Evolutionary conservation across 768 basidiomycete species (phyloP), one percentile per base, ranked within the genome.

Genomic region (Termitomyces sp.): DNA sequence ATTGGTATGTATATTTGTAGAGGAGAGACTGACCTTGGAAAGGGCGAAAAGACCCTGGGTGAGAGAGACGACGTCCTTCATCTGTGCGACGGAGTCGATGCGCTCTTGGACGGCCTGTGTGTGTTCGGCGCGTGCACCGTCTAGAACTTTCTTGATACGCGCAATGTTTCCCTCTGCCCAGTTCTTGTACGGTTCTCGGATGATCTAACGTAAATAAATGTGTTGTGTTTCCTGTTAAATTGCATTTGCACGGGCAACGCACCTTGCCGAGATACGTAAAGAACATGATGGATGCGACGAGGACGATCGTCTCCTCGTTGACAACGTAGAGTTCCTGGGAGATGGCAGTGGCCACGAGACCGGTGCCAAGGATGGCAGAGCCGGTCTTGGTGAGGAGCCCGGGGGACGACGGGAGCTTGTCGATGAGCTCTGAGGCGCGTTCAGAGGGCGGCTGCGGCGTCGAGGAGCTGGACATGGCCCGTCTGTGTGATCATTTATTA

Each of bases 291-390:
- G 89, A 90, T 22, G 91, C 94, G 38, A 87, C 78, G 35, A 91
- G 84, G 45, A 98, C 79, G 60, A 98, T 87, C 22, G 90, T 85
- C 78, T 98, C 97, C 72, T 98, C 95, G 70, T 97, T 97, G 66
- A 96, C 84, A 57, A 99, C 96, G 67, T 98, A 98, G 49, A 98
- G 84, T 74, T 99, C 95, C 68, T 93, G 90, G 14, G 93, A 96
- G 73, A 98, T 94, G 67, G 94, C 95, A 6, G 93, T 82, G 15
- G 95, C 96, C 54, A 87, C 75, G 57, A 91, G 77, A 65, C 91
- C 93, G 15, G 92, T 90, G 66, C 93, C 93, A 52, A 98, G 84
- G 66, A 98, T 78, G 65, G 93, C 88, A 51, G 90, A 83, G 59
- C 94, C 93, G 44, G 94, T 95, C 78, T 99, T 99, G 69, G 93